Evolutionary conservation across 441 rosid species (phyloP), one percentile per base, ranked within the genome.

Genomic region (Francoa sonchifolia): DNA sequence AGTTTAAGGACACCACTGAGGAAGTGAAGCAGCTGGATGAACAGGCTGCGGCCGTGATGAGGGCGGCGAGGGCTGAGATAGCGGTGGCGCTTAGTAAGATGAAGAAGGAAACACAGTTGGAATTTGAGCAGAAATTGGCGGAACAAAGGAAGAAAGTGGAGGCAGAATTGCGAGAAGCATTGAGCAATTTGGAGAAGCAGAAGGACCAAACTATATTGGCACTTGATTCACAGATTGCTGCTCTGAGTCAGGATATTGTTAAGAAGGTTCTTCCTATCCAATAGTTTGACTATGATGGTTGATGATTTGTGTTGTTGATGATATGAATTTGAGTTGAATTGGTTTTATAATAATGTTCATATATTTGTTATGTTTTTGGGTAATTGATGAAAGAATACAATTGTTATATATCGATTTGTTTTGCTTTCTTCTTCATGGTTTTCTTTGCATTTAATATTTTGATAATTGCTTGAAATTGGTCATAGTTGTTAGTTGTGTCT

Each of bases 11-110:
- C 61, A 79, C 92, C 1, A 73, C 86, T 0, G 15, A 19, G 32
- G 98, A 89, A 58, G 94, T 82, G 28, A 89, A 89, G 66, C 60
- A 69, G 61, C 75, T 89, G 11, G 95, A 89, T 33, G 95, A 82
- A 27, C 77, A 89, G 56, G 96, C 81, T 0, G 76, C 71, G 6
- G 79, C 95, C 0, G 59, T 85, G 1, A 77, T 89, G 92, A 68
- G 65, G 42, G 97, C 94, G 0, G 84, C 94, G 6, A 70, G 88
- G 46, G 95, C 97, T 0, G 97, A 89, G 66, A 77, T 89, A 21
- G 54, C 98, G 8, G 92, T 89, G 8, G 84, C 92, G 0, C 69
- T 82, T 44, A 79, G 61, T 55, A 76, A 79, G 71, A 85, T 77
- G 94, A 79, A 82, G 86, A 74, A 82, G 67, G 96, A 89, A 66